Percentiles rank a stretch among this genome's conserved stretches.
Conservation (phyloP, 768 basidiomycete species). For the Tylopilus sp. region DNA sequence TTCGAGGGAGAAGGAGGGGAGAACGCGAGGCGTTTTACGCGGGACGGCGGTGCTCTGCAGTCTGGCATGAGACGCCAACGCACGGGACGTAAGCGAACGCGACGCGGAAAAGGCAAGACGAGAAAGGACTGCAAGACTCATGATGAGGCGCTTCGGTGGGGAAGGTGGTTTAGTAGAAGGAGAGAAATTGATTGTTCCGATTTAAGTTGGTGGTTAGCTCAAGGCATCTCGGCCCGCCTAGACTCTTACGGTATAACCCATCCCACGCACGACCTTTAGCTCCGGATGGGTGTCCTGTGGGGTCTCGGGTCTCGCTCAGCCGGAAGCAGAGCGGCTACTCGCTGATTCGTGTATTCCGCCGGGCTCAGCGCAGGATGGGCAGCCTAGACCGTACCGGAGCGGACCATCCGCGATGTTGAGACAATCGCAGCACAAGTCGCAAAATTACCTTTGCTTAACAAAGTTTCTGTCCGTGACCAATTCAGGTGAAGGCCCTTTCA, state of each 20-base stretch:
- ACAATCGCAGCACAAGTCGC: no score
- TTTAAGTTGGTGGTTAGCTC: slow-evolving; percentile 14
- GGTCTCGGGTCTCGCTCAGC: no score
- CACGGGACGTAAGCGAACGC: slow-evolving; percentile 14
- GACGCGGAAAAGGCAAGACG: slow-evolving; percentile 18
- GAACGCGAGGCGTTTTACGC: slow-evolving; percentile 41
- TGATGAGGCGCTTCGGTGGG: slow-evolving; percentile 16
- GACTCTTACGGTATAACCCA: neutral
- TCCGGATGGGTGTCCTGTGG: no score
- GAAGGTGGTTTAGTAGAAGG: slow-evolving; percentile 13
- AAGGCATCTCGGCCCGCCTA: slow-evolving; percentile 7
- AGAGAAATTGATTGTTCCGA: slow-evolving; percentile 15
- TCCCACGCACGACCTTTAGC: neutral
- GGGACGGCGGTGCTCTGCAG: slow-evolving; percentile 27
- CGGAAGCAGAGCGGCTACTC: no score
- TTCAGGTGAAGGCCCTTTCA: no score
- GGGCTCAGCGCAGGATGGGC: no score
- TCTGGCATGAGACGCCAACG: slow-evolving; percentile 9
- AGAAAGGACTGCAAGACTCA: slow-evolving; percentile 28
- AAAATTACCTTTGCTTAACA: no score
- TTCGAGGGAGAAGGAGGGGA: slow-evolving; percentile 76
- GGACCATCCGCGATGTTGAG: no score
- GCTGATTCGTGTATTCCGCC: neutral
- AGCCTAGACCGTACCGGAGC: no score
- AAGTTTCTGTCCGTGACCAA: no score